Evolutionary conservation across 1,139 yeast species (phyloP).

Genomic region (Schizosaccharomyces versatilis): DNA sequence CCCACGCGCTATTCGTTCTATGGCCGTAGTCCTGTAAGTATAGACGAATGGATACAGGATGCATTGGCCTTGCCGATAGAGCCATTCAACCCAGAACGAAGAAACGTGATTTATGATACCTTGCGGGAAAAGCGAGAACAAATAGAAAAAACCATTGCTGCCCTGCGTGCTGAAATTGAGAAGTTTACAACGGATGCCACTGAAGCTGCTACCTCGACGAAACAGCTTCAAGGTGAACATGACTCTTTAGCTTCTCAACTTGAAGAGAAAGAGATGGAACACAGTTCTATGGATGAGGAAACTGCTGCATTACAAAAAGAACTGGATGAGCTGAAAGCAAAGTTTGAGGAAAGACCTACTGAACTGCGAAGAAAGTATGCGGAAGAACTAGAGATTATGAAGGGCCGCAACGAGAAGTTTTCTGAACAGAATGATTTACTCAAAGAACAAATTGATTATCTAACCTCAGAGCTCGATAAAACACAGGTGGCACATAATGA

Average conservation of each 20-base stretch:
- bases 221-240: background rate
- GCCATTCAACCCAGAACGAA: no score
- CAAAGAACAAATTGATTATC: background rate
- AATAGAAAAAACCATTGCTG: background rate
- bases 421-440: background rate
- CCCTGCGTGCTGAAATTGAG: background rate
- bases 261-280: background rate
- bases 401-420: background rate
- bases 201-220: background rate
- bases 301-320: background rate
- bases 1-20: background rate
- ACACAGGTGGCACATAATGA: background rate
- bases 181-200: background rate
- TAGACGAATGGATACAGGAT: background rate
- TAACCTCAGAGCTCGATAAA: background rate
- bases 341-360: background rate
- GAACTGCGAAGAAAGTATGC: background rate
- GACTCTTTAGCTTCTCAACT: background rate
- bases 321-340: background rate
- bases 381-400: background rate
- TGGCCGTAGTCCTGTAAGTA: background rate
- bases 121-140: no score
- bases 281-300: background rate
- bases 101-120: no score
- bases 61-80: background rate